These are phyloP conservation scores for Fusarium sp. DNA, from an alignment of 2,329 filamentous ascomycete genomes.

Conservation along the genomic window DNA sequence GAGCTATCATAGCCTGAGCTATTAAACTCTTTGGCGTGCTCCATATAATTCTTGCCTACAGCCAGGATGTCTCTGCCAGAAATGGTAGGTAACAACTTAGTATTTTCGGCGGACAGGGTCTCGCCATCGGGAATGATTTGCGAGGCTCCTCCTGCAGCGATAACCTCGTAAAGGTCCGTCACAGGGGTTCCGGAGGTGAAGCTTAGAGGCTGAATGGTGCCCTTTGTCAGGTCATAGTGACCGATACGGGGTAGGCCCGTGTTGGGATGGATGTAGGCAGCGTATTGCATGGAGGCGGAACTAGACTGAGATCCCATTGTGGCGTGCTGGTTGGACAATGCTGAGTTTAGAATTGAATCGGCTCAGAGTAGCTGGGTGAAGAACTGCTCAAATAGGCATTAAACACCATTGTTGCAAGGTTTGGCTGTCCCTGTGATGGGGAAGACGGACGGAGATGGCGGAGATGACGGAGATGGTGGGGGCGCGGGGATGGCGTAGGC, in stretches of 20 bases:
- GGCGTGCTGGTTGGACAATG: background rate
- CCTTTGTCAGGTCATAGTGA: background rate
- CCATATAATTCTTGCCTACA: constrained; percentile 69
- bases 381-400: background rate
- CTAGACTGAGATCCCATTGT: background rate
- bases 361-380: background rate
- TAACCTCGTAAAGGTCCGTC: background rate
- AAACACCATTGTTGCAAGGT: background rate
- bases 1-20: constrained; percentile 64
- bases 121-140: background rate
- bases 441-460: background rate
- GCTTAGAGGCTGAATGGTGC: background rate
- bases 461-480: background rate
- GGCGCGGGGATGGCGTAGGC: background rate
- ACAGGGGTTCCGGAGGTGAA: background rate
- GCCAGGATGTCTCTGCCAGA: constrained; percentile 64
- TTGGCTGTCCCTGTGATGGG: background rate
- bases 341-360: background rate
- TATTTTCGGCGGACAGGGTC: background rate
- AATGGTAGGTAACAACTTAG: constrained; percentile 61
- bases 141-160: background rate
- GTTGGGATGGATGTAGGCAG: background rate
- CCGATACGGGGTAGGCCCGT: background rate
- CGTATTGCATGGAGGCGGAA: background rate
- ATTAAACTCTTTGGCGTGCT: constrained; percentile 70